phyloP scores from a whole-genome alignment of 2,329 filamentous ascomycete genomes.

The Cercospora janseana region DNA sequence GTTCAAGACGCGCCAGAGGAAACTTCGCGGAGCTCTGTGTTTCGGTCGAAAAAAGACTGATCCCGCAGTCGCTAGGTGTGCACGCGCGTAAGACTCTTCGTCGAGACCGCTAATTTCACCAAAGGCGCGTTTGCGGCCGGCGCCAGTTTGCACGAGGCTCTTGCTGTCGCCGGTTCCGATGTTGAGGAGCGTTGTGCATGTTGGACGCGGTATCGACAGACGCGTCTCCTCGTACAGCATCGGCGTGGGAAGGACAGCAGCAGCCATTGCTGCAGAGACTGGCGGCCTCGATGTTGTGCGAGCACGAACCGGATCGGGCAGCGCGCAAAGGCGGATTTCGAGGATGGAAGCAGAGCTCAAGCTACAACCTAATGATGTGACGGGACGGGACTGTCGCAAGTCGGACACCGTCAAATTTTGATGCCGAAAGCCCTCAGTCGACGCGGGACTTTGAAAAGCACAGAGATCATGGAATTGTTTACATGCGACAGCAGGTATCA shows the following conservation, averaged over 20 bases:
- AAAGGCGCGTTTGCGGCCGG: slow-evolving; percentile 37
- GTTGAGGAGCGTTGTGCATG: slow-evolving; percentile 59
- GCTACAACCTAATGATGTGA: slow-evolving; percentile 3
- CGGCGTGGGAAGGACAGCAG: slow-evolving; percentile 18
- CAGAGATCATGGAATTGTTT: neutral
- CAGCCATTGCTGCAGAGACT: slow-evolving; percentile 11
- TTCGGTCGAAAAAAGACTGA: slow-evolving; percentile 81
- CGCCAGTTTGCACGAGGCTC: slow-evolving; percentile 38
- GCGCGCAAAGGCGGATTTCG: neutral
- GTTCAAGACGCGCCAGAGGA: slow-evolving; percentile 87
- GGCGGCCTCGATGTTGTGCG: slow-evolving; percentile 5
- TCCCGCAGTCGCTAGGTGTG: slow-evolving; percentile 71
- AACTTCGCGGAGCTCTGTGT: slow-evolving; percentile 73
- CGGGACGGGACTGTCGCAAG: neutral
- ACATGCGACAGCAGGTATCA: neutral
- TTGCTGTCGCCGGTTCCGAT: slow-evolving; percentile 60
- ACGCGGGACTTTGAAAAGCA: slow-evolving; percentile 5
- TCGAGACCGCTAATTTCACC: slow-evolving; percentile 55
- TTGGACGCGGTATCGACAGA: slow-evolving; percentile 26
- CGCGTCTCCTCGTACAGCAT: slow-evolving; percentile 33
- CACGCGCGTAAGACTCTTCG: slow-evolving; percentile 69
- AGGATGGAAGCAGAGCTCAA: neutral
- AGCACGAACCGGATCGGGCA: neutral
- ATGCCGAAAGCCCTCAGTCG: too few species aligned
- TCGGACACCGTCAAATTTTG: neutral